Conservation (phyloP, 768 basidiomycete genomes). For the Russula sp. region DNA sequence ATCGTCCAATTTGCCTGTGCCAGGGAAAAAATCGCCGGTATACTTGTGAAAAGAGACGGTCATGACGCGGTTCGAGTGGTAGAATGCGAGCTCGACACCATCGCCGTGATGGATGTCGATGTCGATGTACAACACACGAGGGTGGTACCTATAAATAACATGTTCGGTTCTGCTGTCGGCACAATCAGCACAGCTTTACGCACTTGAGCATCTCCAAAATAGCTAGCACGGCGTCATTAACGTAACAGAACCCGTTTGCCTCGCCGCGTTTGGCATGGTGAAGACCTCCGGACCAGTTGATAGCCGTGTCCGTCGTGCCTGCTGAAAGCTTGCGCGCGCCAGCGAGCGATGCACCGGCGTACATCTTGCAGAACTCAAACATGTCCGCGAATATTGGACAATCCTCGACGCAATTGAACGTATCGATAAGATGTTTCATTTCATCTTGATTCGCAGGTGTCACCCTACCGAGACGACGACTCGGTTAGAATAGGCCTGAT, state of each 20-base stretch:
- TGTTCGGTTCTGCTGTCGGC: neutral
- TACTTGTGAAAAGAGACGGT: constrained; percentile 99
- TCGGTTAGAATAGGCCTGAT: constrained; percentile 2
- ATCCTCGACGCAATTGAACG: constrained; percentile 94
- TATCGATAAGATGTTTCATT: constrained; percentile 72
- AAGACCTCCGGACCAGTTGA: constrained; percentile 98
- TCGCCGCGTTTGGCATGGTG: constrained; percentile 98
- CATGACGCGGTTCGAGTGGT: constrained; percentile 96
- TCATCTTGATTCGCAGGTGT: constrained; percentile 66
- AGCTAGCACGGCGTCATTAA: constrained; percentile 93
- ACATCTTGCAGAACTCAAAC: constrained; percentile 92
- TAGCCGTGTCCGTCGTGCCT: constrained; percentile 89
- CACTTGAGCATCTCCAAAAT: constrained; percentile 78
- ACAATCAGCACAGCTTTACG: neutral
- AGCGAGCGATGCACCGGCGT: constrained; percentile 85
- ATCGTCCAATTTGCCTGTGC: constrained; percentile 93
- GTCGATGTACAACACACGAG: constrained; percentile 95
- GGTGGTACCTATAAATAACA: constrained; percentile 57
- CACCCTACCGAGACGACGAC: constrained; percentile 45
- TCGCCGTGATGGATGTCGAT: constrained; percentile 99
- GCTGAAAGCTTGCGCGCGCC: constrained; percentile 83
- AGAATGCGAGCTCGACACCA: constrained; percentile 97
- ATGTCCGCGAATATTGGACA: constrained; percentile 94
- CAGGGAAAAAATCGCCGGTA: constrained; percentile 97
- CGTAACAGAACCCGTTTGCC: constrained; percentile 97